These are phyloP conservation scores for Lyophyllum semitale DNA, from an alignment of 768 basidiomycete species.

Conservation along the genomic window DNA sequence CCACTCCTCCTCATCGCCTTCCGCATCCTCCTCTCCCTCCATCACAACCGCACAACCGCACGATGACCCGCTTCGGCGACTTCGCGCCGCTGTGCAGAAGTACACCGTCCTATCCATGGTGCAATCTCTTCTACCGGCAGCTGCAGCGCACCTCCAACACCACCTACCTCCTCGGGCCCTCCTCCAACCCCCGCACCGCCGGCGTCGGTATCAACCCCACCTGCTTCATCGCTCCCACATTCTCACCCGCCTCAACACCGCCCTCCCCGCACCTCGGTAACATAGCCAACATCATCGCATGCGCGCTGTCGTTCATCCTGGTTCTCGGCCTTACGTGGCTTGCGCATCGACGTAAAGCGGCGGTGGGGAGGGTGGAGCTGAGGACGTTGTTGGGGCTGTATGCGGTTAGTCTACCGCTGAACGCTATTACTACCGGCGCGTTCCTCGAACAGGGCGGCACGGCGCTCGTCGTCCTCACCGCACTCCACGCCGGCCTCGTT, in stretches of 20 bases:
- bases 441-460: conserved; percentile 78
- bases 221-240: conserved; percentile 75
- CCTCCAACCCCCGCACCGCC: conserved; percentile 49
- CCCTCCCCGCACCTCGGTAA: conserved; percentile 54
- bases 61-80: conserved; percentile 67
- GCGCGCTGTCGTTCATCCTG: conserved; percentile 70
- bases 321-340: conserved; percentile 56
- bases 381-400: conserved; percentile 67
- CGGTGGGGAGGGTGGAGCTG: conserved; percentile 86
- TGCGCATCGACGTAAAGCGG: conserved; percentile 74
- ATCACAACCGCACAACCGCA: background rate
- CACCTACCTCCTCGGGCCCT: conserved; percentile 38
- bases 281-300: conserved; percentile 84
- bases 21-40: background rate
- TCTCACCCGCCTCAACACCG: conserved; percentile 44
- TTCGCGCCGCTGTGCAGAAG: conserved; percentile 67
- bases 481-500: conserved; percentile 79
- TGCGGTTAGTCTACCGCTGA: conserved; percentile 72
- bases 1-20: background rate
- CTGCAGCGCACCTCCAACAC: conserved; percentile 39
- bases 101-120: conserved; percentile 85
- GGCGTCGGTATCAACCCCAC: conserved; percentile 82
- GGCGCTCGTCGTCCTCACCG: conserved; percentile 66
- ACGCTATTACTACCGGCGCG: conserved; percentile 80
- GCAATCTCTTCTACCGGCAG: conserved; percentile 93